Evolutionary conservation across 2,329 filamentous ascomycete species (phyloP).

Genomic region (Fusarium continuum): DNA sequence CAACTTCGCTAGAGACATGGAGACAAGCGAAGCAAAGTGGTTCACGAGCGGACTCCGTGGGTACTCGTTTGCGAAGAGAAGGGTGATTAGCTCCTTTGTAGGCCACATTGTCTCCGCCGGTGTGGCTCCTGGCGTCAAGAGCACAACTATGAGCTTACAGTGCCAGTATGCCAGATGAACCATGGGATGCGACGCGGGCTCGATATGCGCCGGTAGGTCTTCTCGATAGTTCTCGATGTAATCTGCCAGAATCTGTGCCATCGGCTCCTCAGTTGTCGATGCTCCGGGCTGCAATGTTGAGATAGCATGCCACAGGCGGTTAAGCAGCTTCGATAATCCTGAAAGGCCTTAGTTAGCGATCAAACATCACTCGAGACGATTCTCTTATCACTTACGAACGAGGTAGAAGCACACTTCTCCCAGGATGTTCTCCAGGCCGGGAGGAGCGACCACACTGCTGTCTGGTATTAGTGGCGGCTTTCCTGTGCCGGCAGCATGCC

Average conservation of each 20-base stretch:
- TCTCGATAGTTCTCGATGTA: constrained; percentile 70
- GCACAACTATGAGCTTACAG: constrained; percentile 69
- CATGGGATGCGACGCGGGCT: constrained; percentile 61
- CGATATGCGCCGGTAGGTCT: constrained; percentile 66
- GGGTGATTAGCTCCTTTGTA: constrained; percentile 65
- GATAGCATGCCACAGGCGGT: constrained; percentile 51
- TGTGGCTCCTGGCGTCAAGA: constrained; percentile 65
- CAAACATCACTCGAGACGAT: not conserved
- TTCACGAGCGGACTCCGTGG: constrained; percentile 71
- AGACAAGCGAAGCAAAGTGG: constrained; percentile 69
- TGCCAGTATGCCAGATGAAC: constrained; percentile 77
- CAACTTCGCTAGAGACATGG: constrained; percentile 69
- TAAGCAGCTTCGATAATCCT: constrained; percentile 68
- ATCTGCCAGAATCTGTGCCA: constrained; percentile 49
- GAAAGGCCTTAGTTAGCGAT: constrained; percentile 20
- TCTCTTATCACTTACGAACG: constrained; percentile 62
- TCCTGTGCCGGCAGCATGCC: constrained; percentile 74
- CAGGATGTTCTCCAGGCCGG: constrained; percentile 67
- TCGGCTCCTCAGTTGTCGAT: constrained; percentile 47
- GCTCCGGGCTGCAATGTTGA: constrained; percentile 49
- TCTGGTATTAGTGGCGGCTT: constrained; percentile 71
- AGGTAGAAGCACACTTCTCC: constrained; percentile 72
- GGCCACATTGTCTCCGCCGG: constrained; percentile 68
- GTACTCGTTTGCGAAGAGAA: constrained; percentile 64
- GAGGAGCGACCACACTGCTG: constrained; percentile 66